Evolutionary conservation across 2,329 filamentous ascomycete species (phyloP).

Genomic region (Phialocephala subalpina): DNA sequence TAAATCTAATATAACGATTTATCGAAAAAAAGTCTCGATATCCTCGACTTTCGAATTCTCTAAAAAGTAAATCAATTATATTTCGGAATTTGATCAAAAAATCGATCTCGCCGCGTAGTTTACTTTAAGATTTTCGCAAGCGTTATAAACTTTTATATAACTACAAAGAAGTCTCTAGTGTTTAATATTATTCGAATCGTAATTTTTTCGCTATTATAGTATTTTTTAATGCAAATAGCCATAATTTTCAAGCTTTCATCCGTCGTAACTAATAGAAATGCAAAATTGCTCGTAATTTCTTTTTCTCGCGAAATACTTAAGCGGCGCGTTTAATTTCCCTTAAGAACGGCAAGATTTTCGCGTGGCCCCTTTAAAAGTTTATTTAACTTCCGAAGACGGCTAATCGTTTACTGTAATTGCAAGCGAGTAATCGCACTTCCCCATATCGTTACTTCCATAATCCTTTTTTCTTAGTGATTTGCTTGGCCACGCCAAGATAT

Average conservation of each 20-base stretch:
- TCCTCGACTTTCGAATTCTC: conserved; percentile 31
- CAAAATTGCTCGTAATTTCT: conserved; percentile 37
- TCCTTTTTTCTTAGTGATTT: neutral
- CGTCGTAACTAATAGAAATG: conserved; percentile 34
- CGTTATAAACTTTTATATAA: conserved; percentile 10
- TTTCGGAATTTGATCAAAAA: conserved; percentile 3
- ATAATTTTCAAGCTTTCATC: conserved; percentile 34
- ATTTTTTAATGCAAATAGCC: conserved; percentile 15
- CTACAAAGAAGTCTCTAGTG: neutral
- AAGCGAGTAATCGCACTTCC: conserved; percentile 10
- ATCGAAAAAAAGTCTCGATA: conserved; percentile 30
- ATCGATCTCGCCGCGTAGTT: conserved; percentile 5
- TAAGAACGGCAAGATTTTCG: conserved; percentile 1
- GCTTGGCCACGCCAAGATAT: too few species aligned
- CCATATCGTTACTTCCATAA: conserved; percentile 16
- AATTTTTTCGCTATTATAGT: conserved; percentile 19
- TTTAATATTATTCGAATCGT: conserved; percentile 6
- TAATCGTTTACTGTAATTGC: conserved; percentile 12
- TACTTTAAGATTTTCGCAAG: conserved; percentile 16
- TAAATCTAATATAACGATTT: conserved; percentile 35
- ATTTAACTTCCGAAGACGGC: neutral
- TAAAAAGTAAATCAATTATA: conserved; percentile 10
- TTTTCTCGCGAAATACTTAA: conserved; percentile 32
- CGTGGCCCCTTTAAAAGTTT: neutral
- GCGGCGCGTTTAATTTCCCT: neutral